Base-by-base conservation (phyloP, 106 monocot species). In the Xerophyta viscosa region DNA sequence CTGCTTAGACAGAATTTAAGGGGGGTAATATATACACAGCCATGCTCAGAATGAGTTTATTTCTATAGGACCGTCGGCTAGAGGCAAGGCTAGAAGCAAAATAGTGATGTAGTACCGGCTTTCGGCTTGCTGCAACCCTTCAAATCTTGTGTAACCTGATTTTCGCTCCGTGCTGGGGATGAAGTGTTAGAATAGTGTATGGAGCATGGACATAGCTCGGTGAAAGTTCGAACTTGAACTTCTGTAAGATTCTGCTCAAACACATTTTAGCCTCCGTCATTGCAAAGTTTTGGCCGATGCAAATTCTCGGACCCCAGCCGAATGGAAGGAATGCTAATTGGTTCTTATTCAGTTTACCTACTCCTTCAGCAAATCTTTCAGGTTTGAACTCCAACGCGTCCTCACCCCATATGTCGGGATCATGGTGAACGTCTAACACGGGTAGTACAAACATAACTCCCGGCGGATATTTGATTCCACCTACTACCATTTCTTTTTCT, bases 311-410 rank as follows among this genome's bases (percentile, higher is more conserved):
- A 0, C 84, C 84, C 64, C 71, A 55, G 9, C 84, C 68, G 30
- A 79, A 84, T 3, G 84, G 78, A 54, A 72, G 69, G 58, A 62
- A 85, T 1, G 52, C 52, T 3, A 29, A 33, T 20, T 50, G 68
- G 23, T 37, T 46, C 3, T 67, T 79, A 27, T 67, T 31, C 46
- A 73, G 82, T 53, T 76, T 82, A 6, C 63, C 50, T 12, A 70
- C 41, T 15, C 76, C 89, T 29, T 73, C 64, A 0, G 77, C 23
- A 27, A 87, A 81, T 61, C 86, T 66, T 52, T 69, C 69, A 2
- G 86, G 85, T 2, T 77, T 77, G 73, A 86, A 86, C 30, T 86
- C 81, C 0, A 29, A 5, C 0, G 58, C 86, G 25, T 86, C 77
- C 26, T 79, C 53, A 3, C 81, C 86, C 86, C 81, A 81, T 22